A percentile compares a stretch with the other conserved stretches of the same genome.
Evolutionary conservation across 805 yeast genomes (phyloP).

Genomic region (Priceomyces haplophilus): DNA sequence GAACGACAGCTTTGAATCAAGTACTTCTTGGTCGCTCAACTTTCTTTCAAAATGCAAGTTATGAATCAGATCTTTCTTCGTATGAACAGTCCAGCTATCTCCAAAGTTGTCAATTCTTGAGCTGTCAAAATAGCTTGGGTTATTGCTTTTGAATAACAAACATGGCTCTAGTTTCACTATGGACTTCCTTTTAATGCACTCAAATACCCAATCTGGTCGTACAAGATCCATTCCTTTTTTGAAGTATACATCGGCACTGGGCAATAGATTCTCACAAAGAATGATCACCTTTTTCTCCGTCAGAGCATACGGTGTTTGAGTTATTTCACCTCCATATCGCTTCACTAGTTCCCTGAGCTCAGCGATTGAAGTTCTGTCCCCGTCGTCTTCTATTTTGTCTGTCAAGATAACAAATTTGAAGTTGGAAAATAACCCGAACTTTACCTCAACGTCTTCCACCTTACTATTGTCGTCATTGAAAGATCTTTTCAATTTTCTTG

Average conservation of each 20-base stretch:
- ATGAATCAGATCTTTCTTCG: conserved; percentile 4
- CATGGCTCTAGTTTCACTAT: conserved; percentile 58
- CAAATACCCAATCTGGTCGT: conserved; percentile 69
- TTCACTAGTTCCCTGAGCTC: conserved; percentile 39
- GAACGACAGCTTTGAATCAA: conserved; percentile 6
- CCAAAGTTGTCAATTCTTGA: conserved; percentile 55
- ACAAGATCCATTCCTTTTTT: conserved; percentile 56
- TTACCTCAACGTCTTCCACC: conserved; percentile 8
- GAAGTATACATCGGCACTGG: conserved; percentile 23
- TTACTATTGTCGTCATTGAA: conserved; percentile 11
- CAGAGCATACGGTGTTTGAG: conserved; percentile 11
- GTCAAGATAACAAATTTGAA: conserved; percentile 51
- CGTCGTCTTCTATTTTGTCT: conserved; percentile 37
- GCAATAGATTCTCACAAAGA: conserved; percentile 26
- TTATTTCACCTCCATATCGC: conserved; percentile 50
- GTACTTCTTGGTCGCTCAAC: conserved; percentile 12
- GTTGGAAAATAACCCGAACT: conserved; percentile 40
- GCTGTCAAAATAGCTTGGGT: conserved; percentile 15
- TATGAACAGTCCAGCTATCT: conserved; percentile 50
- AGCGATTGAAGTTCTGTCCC: conserved; percentile 26
- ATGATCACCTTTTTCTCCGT: conserved; percentile 14
- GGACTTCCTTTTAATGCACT: conserved; percentile 46
- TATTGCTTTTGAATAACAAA: conserved; percentile 48
- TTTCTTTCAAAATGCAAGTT: conserved; percentile 14
- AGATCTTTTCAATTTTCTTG: conserved; percentile 13